A percentile compares a stretch with the other conserved stretches of the same genome.
Conservation (phyloP, 2,329 filamentous ascomycete genomes). For the Aspergillus sp. region DNA sequence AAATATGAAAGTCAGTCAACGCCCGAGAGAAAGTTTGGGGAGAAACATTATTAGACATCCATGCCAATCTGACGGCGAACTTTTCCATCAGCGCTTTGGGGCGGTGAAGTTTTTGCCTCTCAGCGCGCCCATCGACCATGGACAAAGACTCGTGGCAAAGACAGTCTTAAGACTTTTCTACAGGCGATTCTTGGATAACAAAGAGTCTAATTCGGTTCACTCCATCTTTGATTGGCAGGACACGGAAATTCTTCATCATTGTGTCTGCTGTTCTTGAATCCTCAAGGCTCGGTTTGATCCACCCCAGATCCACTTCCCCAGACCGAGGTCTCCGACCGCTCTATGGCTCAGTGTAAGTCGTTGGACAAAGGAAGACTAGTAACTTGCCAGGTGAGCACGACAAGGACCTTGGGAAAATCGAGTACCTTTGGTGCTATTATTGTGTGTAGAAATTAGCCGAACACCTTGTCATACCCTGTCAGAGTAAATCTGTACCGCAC, state of each 20-base stretch:
- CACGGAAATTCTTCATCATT: not conserved
- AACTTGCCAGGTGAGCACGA: not conserved
- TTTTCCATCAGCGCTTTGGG: not conserved
- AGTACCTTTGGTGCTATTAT: not conserved
- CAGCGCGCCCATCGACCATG: not conserved
- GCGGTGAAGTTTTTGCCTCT: conserved; percentile 10
- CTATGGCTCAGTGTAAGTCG: not conserved
- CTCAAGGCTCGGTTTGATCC: not conserved
- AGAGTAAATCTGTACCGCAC: conserved; percentile 75
- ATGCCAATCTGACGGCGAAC: not conserved
- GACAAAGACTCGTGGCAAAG: conserved; percentile 1
- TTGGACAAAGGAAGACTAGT: no score
- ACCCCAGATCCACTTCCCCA: conserved; percentile 12
- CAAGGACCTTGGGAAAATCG: not conserved
- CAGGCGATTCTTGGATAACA: not conserved
- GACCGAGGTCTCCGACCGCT: not conserved
- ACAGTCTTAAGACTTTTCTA: not conserved
- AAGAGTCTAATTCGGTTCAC: not conserved
- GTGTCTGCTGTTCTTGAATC: not conserved
- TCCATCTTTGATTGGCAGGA: not conserved
- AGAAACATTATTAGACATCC: not conserved
- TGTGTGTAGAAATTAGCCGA: conserved; percentile 20
- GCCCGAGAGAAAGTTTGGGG: not conserved
- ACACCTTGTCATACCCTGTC: conserved; percentile 50
- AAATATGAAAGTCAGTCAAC: not conserved